A percentile compares a stretch with the other conserved stretches of the same genome.
phyloP scores from a whole-genome alignment of 2,329 filamentous ascomycete species.

The Pseudonectria buxi region DNA sequence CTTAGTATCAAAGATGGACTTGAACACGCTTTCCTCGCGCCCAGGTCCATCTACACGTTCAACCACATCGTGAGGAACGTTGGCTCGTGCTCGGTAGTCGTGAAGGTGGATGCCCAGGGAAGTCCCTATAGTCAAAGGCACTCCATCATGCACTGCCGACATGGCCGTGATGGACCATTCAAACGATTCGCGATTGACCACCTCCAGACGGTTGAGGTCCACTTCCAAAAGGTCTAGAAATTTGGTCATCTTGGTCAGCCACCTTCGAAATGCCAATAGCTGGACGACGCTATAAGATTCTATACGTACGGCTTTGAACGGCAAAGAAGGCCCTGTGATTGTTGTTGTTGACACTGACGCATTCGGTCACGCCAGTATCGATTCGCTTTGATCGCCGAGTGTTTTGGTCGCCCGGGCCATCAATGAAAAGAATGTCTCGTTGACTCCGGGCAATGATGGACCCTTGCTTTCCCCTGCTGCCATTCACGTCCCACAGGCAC shows the following conservation, averaged over 20 bases:
- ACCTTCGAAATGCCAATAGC: too few species aligned
- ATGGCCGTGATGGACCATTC: conserved; percentile 79
- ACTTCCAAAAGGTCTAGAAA: conserved; percentile 63
- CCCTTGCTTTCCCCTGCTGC: conserved; percentile 47
- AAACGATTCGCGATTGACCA: conserved; percentile 64
- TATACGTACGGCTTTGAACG: conserved; percentile 57
- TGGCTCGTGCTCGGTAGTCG: conserved; percentile 55
- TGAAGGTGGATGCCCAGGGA: conserved; percentile 75
- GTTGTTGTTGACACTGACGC: conserved; percentile 69
- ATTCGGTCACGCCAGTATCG: conserved; percentile 70
- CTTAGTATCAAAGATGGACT: conserved; percentile 43
- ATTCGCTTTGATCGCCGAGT: conserved; percentile 54
- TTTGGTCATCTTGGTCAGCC: conserved; percentile 1
- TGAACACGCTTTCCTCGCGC: conserved; percentile 24
- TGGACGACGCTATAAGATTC: not conserved
- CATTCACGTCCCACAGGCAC: conserved; percentile 75
- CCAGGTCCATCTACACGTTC: conserved; percentile 30
- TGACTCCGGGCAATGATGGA: conserved; percentile 59
- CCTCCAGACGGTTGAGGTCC: conserved; percentile 65
- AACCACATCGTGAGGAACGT: conserved; percentile 23
- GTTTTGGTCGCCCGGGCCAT: conserved; percentile 39
- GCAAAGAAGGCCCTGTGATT: conserved; percentile 70
- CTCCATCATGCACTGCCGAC: conserved; percentile 58
- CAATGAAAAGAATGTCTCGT: conserved; percentile 60
- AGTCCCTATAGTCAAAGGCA: conserved; percentile 79